Evolutionary conservation across 148 eudicot species (phyloP).

Genomic region (Rhododendron vialii): DNA sequence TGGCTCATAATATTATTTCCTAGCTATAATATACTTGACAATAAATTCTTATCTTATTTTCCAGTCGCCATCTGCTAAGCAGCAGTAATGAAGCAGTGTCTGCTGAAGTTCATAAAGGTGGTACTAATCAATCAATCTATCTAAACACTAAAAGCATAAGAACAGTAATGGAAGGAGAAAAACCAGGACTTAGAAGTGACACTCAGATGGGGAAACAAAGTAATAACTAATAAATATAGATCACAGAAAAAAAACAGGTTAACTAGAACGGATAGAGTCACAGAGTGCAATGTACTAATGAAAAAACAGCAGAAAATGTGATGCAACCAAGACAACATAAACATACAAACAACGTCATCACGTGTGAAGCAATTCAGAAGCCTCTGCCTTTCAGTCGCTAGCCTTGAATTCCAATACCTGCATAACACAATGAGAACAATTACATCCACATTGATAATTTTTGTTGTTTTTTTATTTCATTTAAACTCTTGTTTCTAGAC

Average conservation of each 20-base stretch:
- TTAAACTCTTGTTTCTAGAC: background rate
- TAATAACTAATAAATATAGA: background rate
- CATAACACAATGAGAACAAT: conserved; percentile 11
- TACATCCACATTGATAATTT: background rate
- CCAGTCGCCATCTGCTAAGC: background rate
- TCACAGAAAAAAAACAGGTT: background rate
- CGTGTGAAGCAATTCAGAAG: conserved; percentile 61
- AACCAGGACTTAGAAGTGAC: background rate
- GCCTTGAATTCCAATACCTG: conserved; percentile 94
- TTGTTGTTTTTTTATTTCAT: background rate
- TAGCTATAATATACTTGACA: background rate
- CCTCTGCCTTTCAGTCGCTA: conserved; percentile 89
- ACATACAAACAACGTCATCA: conserved; percentile 84
- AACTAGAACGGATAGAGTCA: background rate
- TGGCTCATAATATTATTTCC: background rate
- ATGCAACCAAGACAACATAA: conserved; percentile 13
- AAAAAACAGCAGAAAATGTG: background rate
- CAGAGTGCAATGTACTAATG: background rate
- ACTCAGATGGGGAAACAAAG: background rate
- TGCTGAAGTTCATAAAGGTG: background rate
- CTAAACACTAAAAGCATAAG: too few relatives aligned
- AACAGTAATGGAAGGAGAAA: background rate
- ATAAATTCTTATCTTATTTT: background rate
- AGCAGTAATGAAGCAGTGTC: background rate
- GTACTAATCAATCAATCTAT: background rate